These are phyloP conservation scores for Phytophthora megakarya DNA, from an alignment of 352 stramenopile species.

Conservation along the genomic window DNA sequence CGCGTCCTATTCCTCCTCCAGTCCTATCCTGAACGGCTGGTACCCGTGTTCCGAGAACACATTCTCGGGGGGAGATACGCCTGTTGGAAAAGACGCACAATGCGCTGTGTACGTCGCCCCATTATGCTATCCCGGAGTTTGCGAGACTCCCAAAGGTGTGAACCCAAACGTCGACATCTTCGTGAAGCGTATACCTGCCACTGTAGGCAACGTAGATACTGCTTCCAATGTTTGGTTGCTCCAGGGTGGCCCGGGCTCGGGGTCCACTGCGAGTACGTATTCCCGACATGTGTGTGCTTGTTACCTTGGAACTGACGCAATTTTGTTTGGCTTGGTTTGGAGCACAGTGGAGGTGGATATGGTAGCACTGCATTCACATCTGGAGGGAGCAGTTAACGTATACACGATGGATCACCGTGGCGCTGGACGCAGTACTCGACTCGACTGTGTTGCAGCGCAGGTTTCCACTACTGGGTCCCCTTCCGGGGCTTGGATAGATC, in stretches of 20 bases:
- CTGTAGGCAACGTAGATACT: neutral
- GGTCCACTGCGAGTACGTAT: too few relatives aligned
- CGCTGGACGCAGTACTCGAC: conserved; percentile 43
- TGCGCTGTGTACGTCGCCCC: conserved; percentile 32
- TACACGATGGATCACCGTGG: conserved; percentile 67
- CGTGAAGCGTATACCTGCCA: conserved; percentile 37
- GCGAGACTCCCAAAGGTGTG: conserved; percentile 4
- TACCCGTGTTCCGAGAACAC: too few relatives aligned
- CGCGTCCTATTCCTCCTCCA: too few relatives aligned
- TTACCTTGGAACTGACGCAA: too few relatives aligned
- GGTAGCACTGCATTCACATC: conserved; percentile 30
- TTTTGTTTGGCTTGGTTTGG: too few relatives aligned
- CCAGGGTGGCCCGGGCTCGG: too few relatives aligned
- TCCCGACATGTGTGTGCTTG: too few relatives aligned
- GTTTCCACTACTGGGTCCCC: conserved; percentile 42
- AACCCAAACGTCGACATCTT: too few relatives aligned
- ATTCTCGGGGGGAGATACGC: too few relatives aligned
- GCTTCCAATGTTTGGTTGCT: conserved; percentile 45
- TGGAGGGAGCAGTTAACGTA: conserved; percentile 46
- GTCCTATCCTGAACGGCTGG: too few relatives aligned
- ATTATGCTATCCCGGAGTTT: conserved; percentile 34
- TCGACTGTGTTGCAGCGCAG: conserved; percentile 52
- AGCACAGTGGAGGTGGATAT: conserved; percentile 56
- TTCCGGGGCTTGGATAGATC: conserved; percentile 23
- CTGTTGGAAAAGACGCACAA: too few relatives aligned